Percentiles rank a stretch among this genome's conserved stretches.
phyloP scores from a whole-genome alignment of 306 rosid species.

The Pterocarpus santalinus region DNA sequence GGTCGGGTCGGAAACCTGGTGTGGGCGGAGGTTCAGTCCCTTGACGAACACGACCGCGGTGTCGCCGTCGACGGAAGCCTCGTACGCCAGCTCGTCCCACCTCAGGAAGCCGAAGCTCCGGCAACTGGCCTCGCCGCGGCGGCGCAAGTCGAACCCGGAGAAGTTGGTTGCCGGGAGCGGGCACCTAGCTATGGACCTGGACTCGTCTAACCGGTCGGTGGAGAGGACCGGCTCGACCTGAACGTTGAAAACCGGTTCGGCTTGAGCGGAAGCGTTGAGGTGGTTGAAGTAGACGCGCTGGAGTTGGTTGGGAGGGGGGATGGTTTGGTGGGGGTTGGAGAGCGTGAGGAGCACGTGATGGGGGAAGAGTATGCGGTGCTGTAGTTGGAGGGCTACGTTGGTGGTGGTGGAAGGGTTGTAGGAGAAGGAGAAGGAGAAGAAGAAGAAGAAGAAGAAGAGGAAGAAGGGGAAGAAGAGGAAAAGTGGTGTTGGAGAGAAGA shows the following conservation, averaged over 20 bases:
- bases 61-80: conserved; percentile 65
- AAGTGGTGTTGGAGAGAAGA: too few relatives aligned
- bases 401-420: conserved; percentile 1
- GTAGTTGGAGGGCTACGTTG: conserved; percentile 33
- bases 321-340: background rate
- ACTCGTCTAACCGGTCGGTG: conserved; percentile 55
- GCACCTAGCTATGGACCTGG: conserved; percentile 69
- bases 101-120: conserved; percentile 29
- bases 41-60: conserved; percentile 72
- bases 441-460: conserved; percentile 46
- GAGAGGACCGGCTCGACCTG: conserved; percentile 56
- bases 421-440: conserved; percentile 50
- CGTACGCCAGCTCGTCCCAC: conserved; percentile 75
- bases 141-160: conserved; percentile 57
- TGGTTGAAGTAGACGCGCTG: conserved; percentile 58
- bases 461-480: conserved; percentile 46
- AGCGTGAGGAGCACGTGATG: conserved; percentile 69
- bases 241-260: background rate
- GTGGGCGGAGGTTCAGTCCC: conserved; percentile 80
- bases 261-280: conserved; percentile 33
- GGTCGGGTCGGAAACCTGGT: conserved; percentile 66
- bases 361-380: conserved; percentile 68
- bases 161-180: conserved; percentile 63
- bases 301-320: background rate
- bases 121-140: conserved; percentile 39